Percentiles rank a stretch among this genome's conserved stretches.
These are phyloP conservation scores for Tremella yokohamensis DNA, from an alignment of 768 basidiomycete species.

Conservation along the genomic window DNA sequence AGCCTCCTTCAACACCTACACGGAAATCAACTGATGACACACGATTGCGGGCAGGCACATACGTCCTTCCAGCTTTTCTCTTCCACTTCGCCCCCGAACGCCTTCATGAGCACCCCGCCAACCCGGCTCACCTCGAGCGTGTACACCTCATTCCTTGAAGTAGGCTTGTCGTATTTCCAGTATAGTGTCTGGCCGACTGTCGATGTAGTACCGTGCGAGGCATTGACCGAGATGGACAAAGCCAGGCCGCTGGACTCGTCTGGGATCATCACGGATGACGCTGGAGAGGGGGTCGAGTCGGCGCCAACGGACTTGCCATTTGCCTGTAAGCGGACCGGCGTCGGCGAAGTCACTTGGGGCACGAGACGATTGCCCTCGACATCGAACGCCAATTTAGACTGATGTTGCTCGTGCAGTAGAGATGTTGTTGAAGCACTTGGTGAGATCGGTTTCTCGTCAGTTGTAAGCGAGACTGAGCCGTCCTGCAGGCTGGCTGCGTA, in stretches of 20 bases:
- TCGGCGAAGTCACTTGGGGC: background rate
- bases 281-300: background rate
- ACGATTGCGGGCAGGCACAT: conserved; percentile 33
- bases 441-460: background rate
- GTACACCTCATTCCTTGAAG: conserved; percentile 44
- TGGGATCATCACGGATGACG: conserved; percentile 1
- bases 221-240: conserved; percentile 41
- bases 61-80: conserved; percentile 40
- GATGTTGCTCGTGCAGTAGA: background rate
- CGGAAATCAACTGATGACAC: conserved; percentile 22
- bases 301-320: too few species aligned
- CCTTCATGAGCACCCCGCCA: conserved; percentile 53
- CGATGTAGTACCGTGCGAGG: conserved; percentile 57
- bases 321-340: background rate
- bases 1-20: too few species aligned
- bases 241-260: conserved; percentile 9
- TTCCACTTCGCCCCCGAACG: conserved; percentile 17
- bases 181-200: conserved; percentile 57
- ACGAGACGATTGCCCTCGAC: background rate
- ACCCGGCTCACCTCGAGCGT: conserved; percentile 54
- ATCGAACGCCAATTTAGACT: background rate
- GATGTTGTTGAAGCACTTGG: conserved; percentile 14
- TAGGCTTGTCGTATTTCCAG: conserved; percentile 57
- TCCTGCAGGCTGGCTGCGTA: conserved; percentile 53
- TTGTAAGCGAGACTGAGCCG: background rate